Base-by-base conservation (phyloP, 176 grass and related monocot genomes). In the maize (Zea mays) region DNA sequence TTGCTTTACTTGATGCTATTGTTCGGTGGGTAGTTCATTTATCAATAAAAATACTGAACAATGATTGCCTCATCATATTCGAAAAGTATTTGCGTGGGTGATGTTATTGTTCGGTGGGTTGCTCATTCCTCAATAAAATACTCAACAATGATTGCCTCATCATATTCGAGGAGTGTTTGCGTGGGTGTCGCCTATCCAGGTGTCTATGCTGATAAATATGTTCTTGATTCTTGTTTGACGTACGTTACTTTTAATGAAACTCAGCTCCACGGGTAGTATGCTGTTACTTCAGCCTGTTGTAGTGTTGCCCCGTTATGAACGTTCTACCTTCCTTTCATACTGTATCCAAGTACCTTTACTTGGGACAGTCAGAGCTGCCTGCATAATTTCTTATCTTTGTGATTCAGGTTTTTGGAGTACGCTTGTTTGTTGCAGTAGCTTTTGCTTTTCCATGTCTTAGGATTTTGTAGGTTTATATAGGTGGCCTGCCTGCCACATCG, bases 81-180 rank as follows among this genome's bases (percentile, higher is more conserved):
- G 6, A 75, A 63, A 38, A 38, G 45, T 5, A 45, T 27, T 27
- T 27, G 27, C 27, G 27, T 27, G 0, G 27, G 27, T 41, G 41
- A 61, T 77, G 36, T 16, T 77, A 38, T 67, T 71, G 7, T 77
- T 81, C 70, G 40, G n/a, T 81, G 58, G 10, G 21, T 27, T 60
- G 57, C 35, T 85, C 19, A 36, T 73, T 77, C 42, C 39, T 71
- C 7, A 81, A 77, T 89, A 71, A 12, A 72, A 72, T 73, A 72
- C 21, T 44, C 21, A 72, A 44, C 49, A 77, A 61, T 67, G 34
- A 77, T 85, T 67, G 65, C 59, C 48, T 76, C 38, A 62, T 67
- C 67, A 51, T 58, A 43, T 81, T 43, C 1, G 6, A 75, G 56
- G 45, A 38, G 45, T 5, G 38, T 27, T 27, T 27, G 27, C 27